Base-by-base conservation (phyloP, 352 stramenopile species). In the Globisporangium apiculatum region DNA sequence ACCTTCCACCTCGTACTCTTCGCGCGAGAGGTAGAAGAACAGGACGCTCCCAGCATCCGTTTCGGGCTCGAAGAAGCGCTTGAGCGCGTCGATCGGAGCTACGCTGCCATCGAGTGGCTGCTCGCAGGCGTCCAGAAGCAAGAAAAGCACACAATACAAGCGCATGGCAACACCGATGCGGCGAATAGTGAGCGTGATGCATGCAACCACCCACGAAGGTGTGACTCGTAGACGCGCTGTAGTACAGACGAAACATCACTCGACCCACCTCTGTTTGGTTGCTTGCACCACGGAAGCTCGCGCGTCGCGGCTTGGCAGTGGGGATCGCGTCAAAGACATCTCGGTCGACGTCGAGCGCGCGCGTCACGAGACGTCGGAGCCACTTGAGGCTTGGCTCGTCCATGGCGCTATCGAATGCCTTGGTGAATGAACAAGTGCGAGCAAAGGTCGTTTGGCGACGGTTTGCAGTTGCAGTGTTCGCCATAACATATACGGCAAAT, bases 1-100 rank as follows among this genome's bases (percentile, higher is more conserved):
- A 83, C 74, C 74, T 82, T 92, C 75, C 0, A 92, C 53, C 52
- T 87, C 76, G 37, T 81, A 73, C 40, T 87, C 73, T 56, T 89
- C 72, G 50, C 91, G 76, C 4, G 65, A 70, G 37, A 75, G 71
- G 50, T 72, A 89, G 59, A 93, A 93, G 64, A 95, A 95, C 6
- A 91, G 59, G 14, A 93, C 70, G 53, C 69, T 87, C 2, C 85
- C 83, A 36, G 81, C 72, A 9, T 85, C 73, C 0, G 68, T 75
- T 43, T 77, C 67, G 0, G 70, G 51, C 24, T 71, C 68, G 51
- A 91, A 89, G 62, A 94, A 94, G 37, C 58, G 65, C 40, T 73
- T 71, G 3, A 88, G 41, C 4, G 78, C 56, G 31, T 83, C 70
- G 1, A 52, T 57, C 18, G 76, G 71, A 6, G 68, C 49, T 15